phyloP scores from a whole-genome alignment of 2,329 filamentous ascomycete species.

The Diplocarpon mali region DNA sequence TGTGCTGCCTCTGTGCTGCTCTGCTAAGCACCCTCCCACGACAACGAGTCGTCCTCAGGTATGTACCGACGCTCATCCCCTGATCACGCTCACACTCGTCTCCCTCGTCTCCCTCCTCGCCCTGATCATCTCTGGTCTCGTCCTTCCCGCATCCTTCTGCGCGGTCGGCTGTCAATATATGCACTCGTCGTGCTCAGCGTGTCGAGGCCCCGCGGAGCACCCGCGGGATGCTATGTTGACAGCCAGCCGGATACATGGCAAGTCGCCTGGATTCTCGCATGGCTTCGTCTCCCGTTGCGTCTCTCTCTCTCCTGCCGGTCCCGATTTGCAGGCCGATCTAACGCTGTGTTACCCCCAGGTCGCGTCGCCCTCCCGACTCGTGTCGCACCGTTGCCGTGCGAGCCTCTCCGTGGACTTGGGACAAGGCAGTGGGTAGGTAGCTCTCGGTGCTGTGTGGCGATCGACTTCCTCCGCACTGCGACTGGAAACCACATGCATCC shows the following conservation, averaged over 20 bases:
- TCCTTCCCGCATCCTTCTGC: background rate
- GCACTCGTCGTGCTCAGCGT: background rate
- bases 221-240: slow-evolving; percentile 2
- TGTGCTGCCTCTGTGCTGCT: slow-evolving; percentile 8
- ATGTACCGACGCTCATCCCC: slow-evolving; percentile 10
- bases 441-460: slow-evolving; percentile 13
- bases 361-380: slow-evolving; percentile 12
- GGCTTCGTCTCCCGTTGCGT: background rate
- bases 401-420: slow-evolving; percentile 11
- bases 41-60: slow-evolving; percentile 15
- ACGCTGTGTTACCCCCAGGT: slow-evolving; percentile 22
- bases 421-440: slow-evolving; percentile 18
- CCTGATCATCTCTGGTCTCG: too few relatives aligned
- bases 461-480: slow-evolving; percentile 12
- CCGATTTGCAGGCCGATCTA: slow-evolving; percentile 13
- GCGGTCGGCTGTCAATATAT: background rate
- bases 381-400: slow-evolving; percentile 17
- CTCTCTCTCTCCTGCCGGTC: slow-evolving; percentile 1
- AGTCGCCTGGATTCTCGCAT: background rate
- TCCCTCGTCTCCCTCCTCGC: too few relatives aligned
- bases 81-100: too few relatives aligned
- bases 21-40: slow-evolving; percentile 3
- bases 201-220: background rate
- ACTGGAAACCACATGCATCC: slow-evolving; percentile 34
- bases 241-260: background rate